phyloP scores from a whole-genome alignment of 176 grass and related monocot species.

The Oryza coarctata region DNA sequence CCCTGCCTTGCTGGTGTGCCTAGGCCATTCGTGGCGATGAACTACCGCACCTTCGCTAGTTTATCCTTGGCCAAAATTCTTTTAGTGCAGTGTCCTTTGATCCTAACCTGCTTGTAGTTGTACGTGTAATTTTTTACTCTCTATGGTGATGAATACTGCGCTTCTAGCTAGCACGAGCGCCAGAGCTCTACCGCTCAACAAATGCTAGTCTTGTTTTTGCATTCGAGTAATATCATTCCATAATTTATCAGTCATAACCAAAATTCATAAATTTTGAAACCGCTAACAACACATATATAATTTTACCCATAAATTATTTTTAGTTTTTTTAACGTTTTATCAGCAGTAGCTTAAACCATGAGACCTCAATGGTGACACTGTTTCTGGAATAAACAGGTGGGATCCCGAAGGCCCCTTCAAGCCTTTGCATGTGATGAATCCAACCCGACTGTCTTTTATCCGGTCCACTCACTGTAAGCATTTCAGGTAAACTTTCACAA shows the following conservation, averaged over 20 bases:
- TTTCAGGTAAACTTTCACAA: slow-evolving; percentile 58
- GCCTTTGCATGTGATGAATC: slow-evolving; percentile 94
- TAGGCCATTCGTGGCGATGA: neutral
- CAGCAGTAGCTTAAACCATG: too few species aligned
- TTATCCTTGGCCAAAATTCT: neutral
- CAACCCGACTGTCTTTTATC: slow-evolving; percentile 76
- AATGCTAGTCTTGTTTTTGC: neutral
- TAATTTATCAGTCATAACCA: too few species aligned
- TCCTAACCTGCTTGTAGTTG: neutral
- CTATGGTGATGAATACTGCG: neutral
- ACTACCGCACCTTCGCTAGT: neutral
- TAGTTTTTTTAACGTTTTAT: too few species aligned
- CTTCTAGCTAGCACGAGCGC: too few species aligned
- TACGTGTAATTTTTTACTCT: neutral
- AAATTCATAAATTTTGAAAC: neutral
- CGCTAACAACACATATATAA: too few species aligned
- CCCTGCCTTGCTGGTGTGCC: too few species aligned
- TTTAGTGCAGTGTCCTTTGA: neutral
- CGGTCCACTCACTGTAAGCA: slow-evolving; percentile 75
- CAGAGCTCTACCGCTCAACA: too few species aligned
- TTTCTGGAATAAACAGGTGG: slow-evolving; percentile 71
- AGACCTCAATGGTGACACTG: neutral
- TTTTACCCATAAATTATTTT: too few species aligned
- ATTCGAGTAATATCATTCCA: neutral
- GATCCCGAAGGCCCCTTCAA: slow-evolving; percentile 91